Evolutionary conservation across 768 basidiomycete genomes (phyloP).

Genomic region (Boletus reticulatus): DNA sequence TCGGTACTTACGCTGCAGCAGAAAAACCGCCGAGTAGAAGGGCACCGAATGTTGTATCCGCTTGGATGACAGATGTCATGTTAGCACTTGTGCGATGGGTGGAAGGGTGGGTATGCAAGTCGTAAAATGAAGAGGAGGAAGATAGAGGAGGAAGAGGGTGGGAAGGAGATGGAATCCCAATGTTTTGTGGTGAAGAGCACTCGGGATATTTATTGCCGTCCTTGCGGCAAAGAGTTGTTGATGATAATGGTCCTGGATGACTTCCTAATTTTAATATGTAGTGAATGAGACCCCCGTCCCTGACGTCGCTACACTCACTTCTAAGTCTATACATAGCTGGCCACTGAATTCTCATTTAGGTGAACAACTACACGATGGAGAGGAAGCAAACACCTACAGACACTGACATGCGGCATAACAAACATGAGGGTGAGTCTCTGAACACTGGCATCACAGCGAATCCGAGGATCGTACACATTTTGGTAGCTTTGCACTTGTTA

Average conservation of each 20-base stretch:
- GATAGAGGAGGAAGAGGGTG: neutral
- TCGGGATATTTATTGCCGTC: neutral
- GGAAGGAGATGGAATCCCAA: neutral
- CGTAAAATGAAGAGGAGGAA: neutral
- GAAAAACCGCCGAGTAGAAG: slow-evolving; percentile 30
- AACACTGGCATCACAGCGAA: slow-evolving; percentile 81
- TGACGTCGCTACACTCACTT: slow-evolving; percentile 42
- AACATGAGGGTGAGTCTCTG: slow-evolving; percentile 72
- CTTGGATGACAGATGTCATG: slow-evolving; percentile 12
- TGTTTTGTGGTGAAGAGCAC: neutral
- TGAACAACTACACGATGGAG: neutral
- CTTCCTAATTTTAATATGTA: slow-evolving; percentile 48
- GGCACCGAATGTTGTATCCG: slow-evolving; percentile 25
- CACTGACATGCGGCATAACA: slow-evolving; percentile 83
- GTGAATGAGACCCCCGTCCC: neutral
- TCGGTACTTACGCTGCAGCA: slow-evolving; percentile 24
- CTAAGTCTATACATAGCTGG: slow-evolving; percentile 86
- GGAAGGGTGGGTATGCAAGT: neutral
- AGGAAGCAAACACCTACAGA: slow-evolving; percentile 46
- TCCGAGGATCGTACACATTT: too few species aligned
- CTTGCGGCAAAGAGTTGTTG: slow-evolving; percentile 57
- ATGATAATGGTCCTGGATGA: slow-evolving; percentile 72
- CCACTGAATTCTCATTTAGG: slow-evolving; percentile 46
- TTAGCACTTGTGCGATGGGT: neutral
- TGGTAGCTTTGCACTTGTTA: too few species aligned